Percentiles rank a stretch among this genome's conserved stretches.
phyloP scores from a whole-genome alignment of 2,329 filamentous ascomycete species.

The Fusarium scirpi region DNA sequence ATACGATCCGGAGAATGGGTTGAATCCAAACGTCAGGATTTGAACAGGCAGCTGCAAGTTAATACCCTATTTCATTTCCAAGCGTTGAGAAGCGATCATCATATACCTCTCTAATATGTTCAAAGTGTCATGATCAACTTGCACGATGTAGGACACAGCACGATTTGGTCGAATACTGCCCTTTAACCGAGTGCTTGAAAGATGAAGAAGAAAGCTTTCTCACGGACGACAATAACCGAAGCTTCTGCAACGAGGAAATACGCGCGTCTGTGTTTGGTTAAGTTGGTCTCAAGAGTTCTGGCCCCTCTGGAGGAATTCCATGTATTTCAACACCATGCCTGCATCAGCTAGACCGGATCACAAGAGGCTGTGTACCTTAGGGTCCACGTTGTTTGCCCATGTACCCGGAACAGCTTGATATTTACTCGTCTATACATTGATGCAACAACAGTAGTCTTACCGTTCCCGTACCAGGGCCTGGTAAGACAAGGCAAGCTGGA shows the following conservation, averaged over 20 bases:
- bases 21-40: neutral
- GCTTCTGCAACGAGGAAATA: neutral
- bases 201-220: neutral
- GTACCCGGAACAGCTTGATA: neutral
- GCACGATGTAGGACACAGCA: neutral
- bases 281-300: conserved; percentile 24
- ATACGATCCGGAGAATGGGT: neutral
- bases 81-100: neutral
- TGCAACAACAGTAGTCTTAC: neutral
- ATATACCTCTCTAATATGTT: neutral
- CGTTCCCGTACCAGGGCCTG: conserved; percentile 1
- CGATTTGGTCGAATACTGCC: neutral
- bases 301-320: conserved; percentile 31
- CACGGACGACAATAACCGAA: neutral
- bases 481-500: neutral
- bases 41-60: neutral
- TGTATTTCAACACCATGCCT: conserved; percentile 11
- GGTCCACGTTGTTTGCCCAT: neutral
- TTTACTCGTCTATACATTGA: neutral
- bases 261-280: neutral
- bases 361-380: neutral
- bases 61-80: neutral
- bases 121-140: neutral
- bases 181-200: neutral
- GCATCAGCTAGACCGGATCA: neutral